These are phyloP conservation scores for Prunus mume DNA, from an alignment of 306 rosid species.

Conservation along the genomic window DNA sequence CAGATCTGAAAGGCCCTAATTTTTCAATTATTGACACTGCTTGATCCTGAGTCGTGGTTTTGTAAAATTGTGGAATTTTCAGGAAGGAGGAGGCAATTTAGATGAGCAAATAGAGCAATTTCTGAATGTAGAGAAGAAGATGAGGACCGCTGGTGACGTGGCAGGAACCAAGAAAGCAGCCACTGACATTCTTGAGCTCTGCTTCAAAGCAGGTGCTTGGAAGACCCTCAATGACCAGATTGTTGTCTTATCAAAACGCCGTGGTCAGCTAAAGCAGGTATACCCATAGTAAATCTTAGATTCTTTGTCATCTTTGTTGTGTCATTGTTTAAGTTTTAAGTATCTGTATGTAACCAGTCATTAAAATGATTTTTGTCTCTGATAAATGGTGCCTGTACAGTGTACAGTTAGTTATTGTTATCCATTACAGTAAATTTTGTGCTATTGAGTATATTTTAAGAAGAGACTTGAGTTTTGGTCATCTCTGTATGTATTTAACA, in stretches of 20 bases:
- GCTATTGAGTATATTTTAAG: neutral
- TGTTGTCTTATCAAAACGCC: conserved; percentile 81
- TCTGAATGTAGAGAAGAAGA: conserved; percentile 84
- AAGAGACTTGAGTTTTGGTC: neutral
- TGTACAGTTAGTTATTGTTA: neutral
- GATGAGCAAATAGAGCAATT: conserved; percentile 66
- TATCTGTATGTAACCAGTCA: neutral
- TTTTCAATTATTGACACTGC: neutral
- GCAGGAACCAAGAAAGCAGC: conserved; percentile 78
- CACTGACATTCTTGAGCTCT: conserved; percentile 73
- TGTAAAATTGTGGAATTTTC: conserved; percentile 13
- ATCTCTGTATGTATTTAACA: neutral
- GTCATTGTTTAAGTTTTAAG: neutral
- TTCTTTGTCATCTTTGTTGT: neutral
- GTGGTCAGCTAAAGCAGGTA: conserved; percentile 96
- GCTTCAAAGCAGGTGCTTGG: conserved; percentile 87
- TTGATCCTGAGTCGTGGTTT: neutral
- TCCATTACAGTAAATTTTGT: neutral
- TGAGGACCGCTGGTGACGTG: conserved; percentile 74
- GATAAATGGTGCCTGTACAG: neutral
- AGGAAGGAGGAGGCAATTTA: conserved; percentile 68
- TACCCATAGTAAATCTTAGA: neutral
- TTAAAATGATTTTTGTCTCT: neutral
- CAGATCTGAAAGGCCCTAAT: neutral
- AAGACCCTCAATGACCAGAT: conserved; percentile 89